Evolutionary conservation across 805 yeast species (phyloP), one percentile per base, ranked within the genome.

Genomic region (Wickerhamomyces strasburgensis): DNA sequence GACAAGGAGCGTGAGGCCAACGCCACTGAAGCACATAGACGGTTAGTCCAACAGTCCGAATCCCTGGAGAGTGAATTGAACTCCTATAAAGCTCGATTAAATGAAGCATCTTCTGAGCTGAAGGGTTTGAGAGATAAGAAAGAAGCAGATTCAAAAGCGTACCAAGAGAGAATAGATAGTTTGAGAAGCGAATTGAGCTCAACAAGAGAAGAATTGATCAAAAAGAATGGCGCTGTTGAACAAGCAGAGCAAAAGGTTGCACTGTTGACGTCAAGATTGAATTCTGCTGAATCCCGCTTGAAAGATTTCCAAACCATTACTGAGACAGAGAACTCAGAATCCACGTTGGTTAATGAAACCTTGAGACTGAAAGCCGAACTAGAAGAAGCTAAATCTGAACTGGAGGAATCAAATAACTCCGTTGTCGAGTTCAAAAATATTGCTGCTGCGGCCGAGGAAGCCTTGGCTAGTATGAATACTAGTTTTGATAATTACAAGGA

Each of bases 401-500:
- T 82, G 38, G 72, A 68, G 16, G 62, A 72, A 13, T 75, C 85
- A 1, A 73, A 73, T 45, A 64, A 71, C n/a, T 77, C 72, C 48
- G 69, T 74, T 8, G 67, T 67, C n/a, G 79, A 81, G 46, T 73
- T 80, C 53, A 74, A 78, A 39, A 64, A 63, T n/a, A 68, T 85
- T 28, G 78, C 88, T 0, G 60, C 61, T 35, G 75, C 83, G 11
- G 75, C 86, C 4, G 94, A 85, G 51, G 74, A 72, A 35, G 77
- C 88, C 5, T 64, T 85, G 27, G 58, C 62, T 27, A 65, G 69
- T 31, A 63, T 84, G 41, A 77, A 74, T 19, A 61, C 63, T 15
- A 64, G 80, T 1, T 81, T 72, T 52, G 85, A 71, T 33, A 58
- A 58, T 32, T 70, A 58, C 44, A 71, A 68, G 44, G 40, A 44